Percentiles rank a stretch among this genome's conserved stretches.
Evolutionary conservation across 805 yeast genomes (phyloP).

Genomic region (Lipomyces sp.): DNA sequence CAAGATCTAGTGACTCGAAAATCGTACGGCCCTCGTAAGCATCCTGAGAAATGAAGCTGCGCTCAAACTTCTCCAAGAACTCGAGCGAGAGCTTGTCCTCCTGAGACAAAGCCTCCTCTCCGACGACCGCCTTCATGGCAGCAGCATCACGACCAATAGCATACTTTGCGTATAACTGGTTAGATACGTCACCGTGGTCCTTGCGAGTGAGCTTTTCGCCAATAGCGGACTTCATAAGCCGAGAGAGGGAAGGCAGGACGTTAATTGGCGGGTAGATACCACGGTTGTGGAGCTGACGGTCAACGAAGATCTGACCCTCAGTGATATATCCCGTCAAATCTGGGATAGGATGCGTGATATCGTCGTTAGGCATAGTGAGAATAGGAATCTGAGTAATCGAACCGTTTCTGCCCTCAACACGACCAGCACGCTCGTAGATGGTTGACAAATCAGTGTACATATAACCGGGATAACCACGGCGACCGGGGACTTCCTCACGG

Average conservation of each 20-base stretch:
- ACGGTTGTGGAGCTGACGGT: conserved; percentile 93
- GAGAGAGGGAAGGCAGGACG: conserved; percentile 94
- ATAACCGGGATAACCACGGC: conserved; percentile 99
- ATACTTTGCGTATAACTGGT: conserved; percentile 97
- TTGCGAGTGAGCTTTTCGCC: conserved; percentile 99
- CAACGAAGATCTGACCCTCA: conserved; percentile 97
- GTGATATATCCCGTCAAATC: conserved; percentile 99
- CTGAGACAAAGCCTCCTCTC: conserved; percentile 97
- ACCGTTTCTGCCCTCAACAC: conserved; percentile 99
- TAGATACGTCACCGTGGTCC: conserved; percentile 99
- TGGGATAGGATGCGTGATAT: conserved; percentile 99
- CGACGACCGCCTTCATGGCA: conserved; percentile 99
- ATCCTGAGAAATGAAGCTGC: conserved; percentile 93
- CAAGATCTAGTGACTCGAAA: conserved; percentile 94
- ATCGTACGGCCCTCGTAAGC: conserved; percentile 95
- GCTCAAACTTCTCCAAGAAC: conserved; percentile 96
- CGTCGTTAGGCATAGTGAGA: conserved; percentile 99
- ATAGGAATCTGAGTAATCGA: conserved; percentile 99
- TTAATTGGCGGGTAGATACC: conserved; percentile 99
- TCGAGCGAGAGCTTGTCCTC: conserved; percentile 98
- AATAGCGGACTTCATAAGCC: conserved; percentile 98
- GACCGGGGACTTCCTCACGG: conserved; percentile 99
- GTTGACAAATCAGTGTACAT: conserved; percentile 99
- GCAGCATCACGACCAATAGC: conserved; percentile 99
- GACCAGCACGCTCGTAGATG: conserved; percentile 99